Conservation (phyloP, 139 green algal species). For the Trebouxia sp. region DNA sequence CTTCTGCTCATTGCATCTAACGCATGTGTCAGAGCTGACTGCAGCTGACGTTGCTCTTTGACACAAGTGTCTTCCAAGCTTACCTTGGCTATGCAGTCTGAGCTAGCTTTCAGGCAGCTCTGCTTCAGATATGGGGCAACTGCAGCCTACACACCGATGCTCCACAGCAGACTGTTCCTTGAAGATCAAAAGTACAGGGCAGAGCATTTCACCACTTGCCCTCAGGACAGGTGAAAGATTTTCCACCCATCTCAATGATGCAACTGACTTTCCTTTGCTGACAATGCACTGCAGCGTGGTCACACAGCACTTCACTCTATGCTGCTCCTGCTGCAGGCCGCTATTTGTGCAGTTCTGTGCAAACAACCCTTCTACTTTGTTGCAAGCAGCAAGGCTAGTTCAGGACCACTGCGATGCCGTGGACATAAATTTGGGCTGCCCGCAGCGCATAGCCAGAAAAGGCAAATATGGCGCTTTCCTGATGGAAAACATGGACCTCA, state of each 20-base stretch:
- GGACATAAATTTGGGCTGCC: conserved; percentile 98
- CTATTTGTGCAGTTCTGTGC: conserved; percentile 98
- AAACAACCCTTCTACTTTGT: conserved; percentile 87
- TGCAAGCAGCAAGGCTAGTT: conserved; percentile 78
- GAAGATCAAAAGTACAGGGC: conserved; percentile 78
- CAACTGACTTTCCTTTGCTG: too few relatives aligned
- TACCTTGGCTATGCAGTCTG: conserved; percentile 62
- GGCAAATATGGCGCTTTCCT: conserved; percentile 80
- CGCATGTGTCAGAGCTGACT: background rate
- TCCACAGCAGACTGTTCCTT: conserved; percentile 89
- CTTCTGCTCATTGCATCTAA: background rate
- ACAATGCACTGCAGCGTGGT: too few relatives aligned
- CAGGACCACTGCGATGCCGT: conserved; percentile 82
- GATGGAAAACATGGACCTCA: conserved; percentile 85
- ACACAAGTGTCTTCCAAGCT: background rate
- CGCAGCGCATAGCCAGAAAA: conserved; percentile 87
- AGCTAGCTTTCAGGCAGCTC: conserved; percentile 94
- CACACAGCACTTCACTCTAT: background rate
- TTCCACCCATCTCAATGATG: too few relatives aligned
- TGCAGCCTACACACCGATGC: conserved; percentile 96
- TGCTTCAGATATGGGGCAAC: conserved; percentile 86
- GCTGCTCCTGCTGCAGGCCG: conserved; percentile 49
- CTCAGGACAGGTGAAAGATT: conserved; percentile 67
- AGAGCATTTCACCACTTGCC: conserved; percentile 87
- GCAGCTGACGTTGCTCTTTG: background rate